Base-by-base conservation (phyloP, 108 stramenopile genomes). In the Cylindrotheca fusiformis region DNA sequence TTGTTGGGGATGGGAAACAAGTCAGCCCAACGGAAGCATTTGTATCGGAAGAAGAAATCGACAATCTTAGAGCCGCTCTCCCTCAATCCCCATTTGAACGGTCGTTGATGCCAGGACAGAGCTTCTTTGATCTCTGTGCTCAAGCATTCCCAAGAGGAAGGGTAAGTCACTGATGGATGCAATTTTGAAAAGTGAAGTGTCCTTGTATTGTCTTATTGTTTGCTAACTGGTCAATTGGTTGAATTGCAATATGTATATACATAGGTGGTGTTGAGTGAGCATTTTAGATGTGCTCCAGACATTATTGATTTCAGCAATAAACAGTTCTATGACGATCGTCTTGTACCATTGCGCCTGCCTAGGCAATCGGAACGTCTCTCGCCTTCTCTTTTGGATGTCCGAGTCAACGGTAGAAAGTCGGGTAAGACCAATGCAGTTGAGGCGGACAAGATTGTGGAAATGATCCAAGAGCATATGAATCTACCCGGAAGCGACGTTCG, bases 1-100 rank as follows among this genome's bases (percentile, higher is more conserved):
- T 85, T 68, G 84, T 85, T n/a, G 84, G 84, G 8, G 84, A 85
- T 52, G 75, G 77, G 0, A 76, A 76, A 48, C 84, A 85, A 71
- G 84, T 85, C 10, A 77, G 75, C 47, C 84, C 84, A 2, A 76
- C 75, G 2, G 84, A 85, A 60, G 53, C 62, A 31, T 85, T 85
- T 57, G 73, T 81, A n/a, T 51, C 71, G 32, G 84, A 85, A 59
- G 77, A 76, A 27, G 60, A 73, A 22, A 79, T 81, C 32, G 78
- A 81, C n/a, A 69, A 48, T 36, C 64, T 79, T 29, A 60, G 61
- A 45, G 70, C 75, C 2, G 52, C 75, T 32, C 52, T 83, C 3
- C 82, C 82, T 8, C 52, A 69, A 10, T 74, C 71, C 20, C 80
- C 80, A 19, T 71, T 81, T 48, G 64, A 75, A 50, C 71, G 75